Evolutionary conservation across 73 alveolate genomes (phyloP), one percentile per base, ranked within the genome.

Genomic region (Paramecium sonneborni): DNA sequence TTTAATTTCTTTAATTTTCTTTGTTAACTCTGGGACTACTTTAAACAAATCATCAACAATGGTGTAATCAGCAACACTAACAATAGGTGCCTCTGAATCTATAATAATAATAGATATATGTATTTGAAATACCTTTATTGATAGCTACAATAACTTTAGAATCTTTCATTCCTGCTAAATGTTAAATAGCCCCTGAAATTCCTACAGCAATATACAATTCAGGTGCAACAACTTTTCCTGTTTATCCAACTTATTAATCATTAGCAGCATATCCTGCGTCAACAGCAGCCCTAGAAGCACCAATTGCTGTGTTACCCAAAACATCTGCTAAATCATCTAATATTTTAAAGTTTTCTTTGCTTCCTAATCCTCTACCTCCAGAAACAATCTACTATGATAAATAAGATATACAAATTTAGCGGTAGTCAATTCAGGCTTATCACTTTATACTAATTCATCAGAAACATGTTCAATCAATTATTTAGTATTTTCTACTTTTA

Each of bases 221-320:
- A 6, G 99, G 99, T 9, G 99, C 99, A 37, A 97, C 99, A 14
- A 96, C 98, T 88, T 97, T 97, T 3, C 99, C 99, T 35, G 99
- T 97, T 88, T 97, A 95, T 32, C 99, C 99, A 52, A 97, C 97
- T 93, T 94, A 70, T 32, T 21, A 26, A 76, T 97, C 99, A 35
- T 97, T 97, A 8, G 98, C 95, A 37, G 97, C 99, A 85, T 92
- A 96, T 62, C 99, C 99, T 1, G 99, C 99, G 88, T 97, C 99
- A 23, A 97, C 99, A 3, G 99, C 99, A 2, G 99, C 99, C 46
- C 99, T 94, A 24, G 99, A 95, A 12, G 99, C 99, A 26, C 99
- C 99, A 55, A 97, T 82, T 12, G 94, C 92, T 26, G 93, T 67
- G 56, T 84, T 96, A n/a, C 98, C 98, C 1, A 96, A 92, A 26